Evolutionary conservation across 306 rosid species (phyloP).

Genomic region (Begonia peltatifolia): DNA sequence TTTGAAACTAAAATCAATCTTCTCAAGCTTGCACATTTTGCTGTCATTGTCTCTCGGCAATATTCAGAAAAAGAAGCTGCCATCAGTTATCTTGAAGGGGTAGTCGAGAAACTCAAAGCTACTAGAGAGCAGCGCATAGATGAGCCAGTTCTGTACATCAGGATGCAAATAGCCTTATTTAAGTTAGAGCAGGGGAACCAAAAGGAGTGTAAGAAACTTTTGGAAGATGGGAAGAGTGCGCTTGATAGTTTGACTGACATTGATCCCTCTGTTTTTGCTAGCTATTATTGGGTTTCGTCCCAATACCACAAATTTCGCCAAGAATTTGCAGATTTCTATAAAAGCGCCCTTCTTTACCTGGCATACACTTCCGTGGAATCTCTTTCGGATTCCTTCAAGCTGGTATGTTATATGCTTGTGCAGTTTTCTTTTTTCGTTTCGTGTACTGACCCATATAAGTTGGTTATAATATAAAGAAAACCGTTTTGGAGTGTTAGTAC

Average conservation of each 20-base stretch:
- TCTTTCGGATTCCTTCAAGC: conserved; percentile 92
- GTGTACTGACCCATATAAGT: too few species aligned
- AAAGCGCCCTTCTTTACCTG: conserved; percentile 92
- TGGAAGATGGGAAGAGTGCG: conserved; percentile 89
- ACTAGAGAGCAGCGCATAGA: conserved; percentile 87
- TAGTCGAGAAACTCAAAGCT: conserved; percentile 79
- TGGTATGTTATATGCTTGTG: conserved; percentile 32
- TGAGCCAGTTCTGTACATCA: conserved; percentile 84
- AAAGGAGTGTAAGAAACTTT: conserved; percentile 79
- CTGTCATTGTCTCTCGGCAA: conserved; percentile 90
- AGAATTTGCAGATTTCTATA: conserved; percentile 98
- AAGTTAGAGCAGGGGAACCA: conserved; percentile 84
- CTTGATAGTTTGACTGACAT: conserved; percentile 98
- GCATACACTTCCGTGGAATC: conserved; percentile 95
- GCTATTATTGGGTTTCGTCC: conserved; percentile 92
- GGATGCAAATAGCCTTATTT: conserved; percentile 76
- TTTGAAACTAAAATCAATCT: conserved; percentile 97
- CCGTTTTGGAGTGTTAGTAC: too few species aligned
- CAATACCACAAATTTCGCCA: conserved; percentile 68
- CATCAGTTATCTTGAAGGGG: conserved; percentile 68
- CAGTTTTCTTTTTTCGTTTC: not conserved
- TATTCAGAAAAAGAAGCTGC: conserved; percentile 96
- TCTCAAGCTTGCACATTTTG: conserved; percentile 98
- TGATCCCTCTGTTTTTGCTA: conserved; percentile 93
- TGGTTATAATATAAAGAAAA: too few species aligned